Evolutionary conservation across 2,329 filamentous ascomycete genomes (phyloP).

Genomic region (Aspergillus sojae): DNA sequence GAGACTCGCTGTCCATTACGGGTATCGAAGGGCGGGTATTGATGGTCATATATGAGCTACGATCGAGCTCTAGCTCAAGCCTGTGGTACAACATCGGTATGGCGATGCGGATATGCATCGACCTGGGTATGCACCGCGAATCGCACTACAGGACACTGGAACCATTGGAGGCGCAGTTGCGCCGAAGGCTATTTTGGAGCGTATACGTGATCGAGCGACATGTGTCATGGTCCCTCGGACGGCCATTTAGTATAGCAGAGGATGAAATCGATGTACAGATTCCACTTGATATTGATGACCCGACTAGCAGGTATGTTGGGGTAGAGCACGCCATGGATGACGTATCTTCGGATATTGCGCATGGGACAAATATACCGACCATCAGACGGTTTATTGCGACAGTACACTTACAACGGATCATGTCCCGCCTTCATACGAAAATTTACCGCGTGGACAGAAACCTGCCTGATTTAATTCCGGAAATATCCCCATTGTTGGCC

Average conservation of each 20-base stretch:
- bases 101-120: constrained; percentile 31
- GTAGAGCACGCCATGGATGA: neutral
- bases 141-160: constrained; percentile 16
- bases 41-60: constrained; percentile 27
- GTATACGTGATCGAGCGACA: constrained; percentile 32
- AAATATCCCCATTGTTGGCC: constrained; percentile 14
- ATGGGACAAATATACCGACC: neutral
- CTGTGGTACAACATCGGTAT: constrained; percentile 31
- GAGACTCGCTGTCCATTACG: constrained; percentile 14
- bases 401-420: constrained; percentile 21
- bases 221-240: constrained; percentile 30
- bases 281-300: neutral
- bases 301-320: neutral
- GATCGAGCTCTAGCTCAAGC: constrained; percentile 24
- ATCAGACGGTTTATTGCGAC: constrained; percentile 15
- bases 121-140: constrained; percentile 28
- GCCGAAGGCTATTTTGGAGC: constrained; percentile 36
- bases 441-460: constrained; percentile 23
- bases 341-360: neutral
- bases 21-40: constrained; percentile 28
- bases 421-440: constrained; percentile 18
- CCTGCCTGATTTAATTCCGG: neutral
- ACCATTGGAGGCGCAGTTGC: constrained; percentile 18
- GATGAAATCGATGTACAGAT: constrained; percentile 31
- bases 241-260: constrained; percentile 36